phyloP scores from a whole-genome alignment of 2,329 filamentous ascomycete genomes.

The Colletotrichum filicis region DNA sequence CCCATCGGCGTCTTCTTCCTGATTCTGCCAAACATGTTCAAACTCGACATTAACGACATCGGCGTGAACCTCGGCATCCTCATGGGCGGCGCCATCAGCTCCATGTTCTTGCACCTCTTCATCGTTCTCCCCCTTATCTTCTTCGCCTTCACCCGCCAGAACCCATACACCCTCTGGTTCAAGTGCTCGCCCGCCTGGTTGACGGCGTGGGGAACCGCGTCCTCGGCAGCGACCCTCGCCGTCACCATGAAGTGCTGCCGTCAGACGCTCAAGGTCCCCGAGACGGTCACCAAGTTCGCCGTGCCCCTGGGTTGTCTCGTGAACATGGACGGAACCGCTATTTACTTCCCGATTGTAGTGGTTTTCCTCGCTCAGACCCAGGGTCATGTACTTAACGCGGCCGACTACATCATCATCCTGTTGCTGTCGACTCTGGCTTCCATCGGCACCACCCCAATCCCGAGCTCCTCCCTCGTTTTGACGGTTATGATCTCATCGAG shows the following conservation, averaged over 20 bases:
- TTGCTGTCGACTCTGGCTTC: constrained; percentile 61
- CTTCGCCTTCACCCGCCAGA: constrained; percentile 52
- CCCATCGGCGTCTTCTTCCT: constrained; percentile 65
- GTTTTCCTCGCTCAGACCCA: constrained; percentile 64
- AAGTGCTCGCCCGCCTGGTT: constrained; percentile 62
- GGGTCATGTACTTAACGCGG: constrained; percentile 52
- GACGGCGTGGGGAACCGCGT: constrained; percentile 65
- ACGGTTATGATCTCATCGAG: constrained; percentile 61
- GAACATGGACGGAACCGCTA: constrained; percentile 66
- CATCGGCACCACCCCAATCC: constrained; percentile 65
- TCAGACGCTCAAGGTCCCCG: constrained; percentile 50
- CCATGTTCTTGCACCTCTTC: constrained; percentile 59
- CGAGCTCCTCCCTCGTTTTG: constrained; percentile 61
- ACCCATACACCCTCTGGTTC: constrained; percentile 60
- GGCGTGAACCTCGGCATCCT: constrained; percentile 61
- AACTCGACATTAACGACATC: constrained; percentile 57
- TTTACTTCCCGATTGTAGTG: constrained; percentile 65
- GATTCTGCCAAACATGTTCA: constrained; percentile 62
- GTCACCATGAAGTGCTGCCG: constrained; percentile 56
- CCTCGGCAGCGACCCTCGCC: constrained; percentile 62
- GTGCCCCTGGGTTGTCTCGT: constrained; percentile 60
- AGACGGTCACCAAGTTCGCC: constrained; percentile 56
- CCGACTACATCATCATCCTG: constrained; percentile 60
- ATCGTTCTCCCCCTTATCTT: constrained; percentile 57
- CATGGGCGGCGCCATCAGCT: constrained; percentile 57